Conservation (phyloP, 805 yeast genomes). For the Candida namnaoensis region DNA sequence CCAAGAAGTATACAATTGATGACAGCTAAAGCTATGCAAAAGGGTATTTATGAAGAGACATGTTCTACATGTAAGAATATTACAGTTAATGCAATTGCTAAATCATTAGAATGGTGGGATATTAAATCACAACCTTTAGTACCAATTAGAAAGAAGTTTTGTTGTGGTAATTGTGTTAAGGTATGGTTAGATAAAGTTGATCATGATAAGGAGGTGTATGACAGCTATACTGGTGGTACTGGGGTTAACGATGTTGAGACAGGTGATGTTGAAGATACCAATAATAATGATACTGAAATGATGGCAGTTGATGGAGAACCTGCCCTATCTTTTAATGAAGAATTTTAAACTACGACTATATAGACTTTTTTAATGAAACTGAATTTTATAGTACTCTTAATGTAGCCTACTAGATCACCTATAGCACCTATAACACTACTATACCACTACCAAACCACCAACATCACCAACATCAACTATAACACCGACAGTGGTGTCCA, state of each 20-base stretch:
- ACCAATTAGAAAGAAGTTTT: slow-evolving; percentile 48
- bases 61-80: slow-evolving; percentile 42
- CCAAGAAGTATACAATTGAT: slow-evolving; percentile 35
- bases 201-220: slow-evolving; percentile 1
- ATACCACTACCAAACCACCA: too few species aligned
- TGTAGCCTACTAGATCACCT: too few species aligned
- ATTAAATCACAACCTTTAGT: slow-evolving; percentile 36
- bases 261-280: slow-evolving; percentile 2
- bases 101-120: slow-evolving; percentile 63
- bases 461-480: too few species aligned
- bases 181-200: slow-evolving; percentile 17
- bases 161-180: slow-evolving; percentile 39
- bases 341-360: background rate
- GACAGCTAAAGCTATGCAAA: slow-evolving; percentile 43
- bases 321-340: slow-evolving; percentile 1
- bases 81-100: slow-evolving; percentile 50
- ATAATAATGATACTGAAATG: background rate
- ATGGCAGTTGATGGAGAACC: background rate
- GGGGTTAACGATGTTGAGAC: background rate
- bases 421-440: too few species aligned
- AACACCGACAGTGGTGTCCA: too few species aligned
- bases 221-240: too few species aligned
- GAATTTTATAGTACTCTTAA: too few species aligned
- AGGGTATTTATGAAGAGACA: slow-evolving; percentile 39
- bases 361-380: too few species aligned